A percentile compares a stretch with the other conserved stretches of the same genome.
Evolutionary conservation across 352 stramenopile genomes (phyloP).

Genomic region (Plasmopara halstedii): DNA sequence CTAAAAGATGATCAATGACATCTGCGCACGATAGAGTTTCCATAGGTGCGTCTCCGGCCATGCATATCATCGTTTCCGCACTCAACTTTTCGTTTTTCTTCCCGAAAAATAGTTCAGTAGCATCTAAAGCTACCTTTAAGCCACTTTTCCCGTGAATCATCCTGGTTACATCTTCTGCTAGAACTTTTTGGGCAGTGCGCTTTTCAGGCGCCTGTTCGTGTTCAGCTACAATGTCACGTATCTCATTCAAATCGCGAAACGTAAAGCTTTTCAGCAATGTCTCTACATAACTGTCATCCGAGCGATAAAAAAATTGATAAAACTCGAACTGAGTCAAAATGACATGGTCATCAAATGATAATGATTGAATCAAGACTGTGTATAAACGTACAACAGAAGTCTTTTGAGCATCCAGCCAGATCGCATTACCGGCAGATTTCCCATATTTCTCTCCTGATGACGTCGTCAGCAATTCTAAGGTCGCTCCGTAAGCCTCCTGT

Average conservation of each 20-base stretch:
- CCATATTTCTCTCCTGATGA: constrained; percentile 98
- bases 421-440: constrained; percentile 96
- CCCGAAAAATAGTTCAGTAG: constrained; percentile 64
- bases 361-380: background rate
- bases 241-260: constrained; percentile 91
- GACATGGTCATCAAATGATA: constrained; percentile 1
- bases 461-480: constrained; percentile 95
- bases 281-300: constrained; percentile 89
- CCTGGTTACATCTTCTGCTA: constrained; percentile 81
- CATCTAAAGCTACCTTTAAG: constrained; percentile 44
- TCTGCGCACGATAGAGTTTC: constrained; percentile 32
- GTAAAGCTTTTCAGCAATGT: constrained; percentile 98
- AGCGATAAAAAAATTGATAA: constrained; percentile 89
- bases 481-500: constrained; percentile 90
- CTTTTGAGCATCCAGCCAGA: constrained; percentile 96
- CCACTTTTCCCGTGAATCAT: constrained; percentile 92
- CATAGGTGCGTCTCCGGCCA: constrained; percentile 61
- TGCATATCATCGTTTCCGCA: constrained; percentile 53
- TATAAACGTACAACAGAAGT: constrained; percentile 89
- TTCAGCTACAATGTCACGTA: constrained; percentile 81
- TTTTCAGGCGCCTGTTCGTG: constrained; percentile 76
- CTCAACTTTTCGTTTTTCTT: constrained; percentile 50
- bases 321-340: constrained; percentile 77
- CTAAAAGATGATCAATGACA: constrained; percentile 66
- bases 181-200: constrained; percentile 54